phyloP scores from a whole-genome alignment of 768 basidiomycete species.

The Boletus bicolor region DNA sequence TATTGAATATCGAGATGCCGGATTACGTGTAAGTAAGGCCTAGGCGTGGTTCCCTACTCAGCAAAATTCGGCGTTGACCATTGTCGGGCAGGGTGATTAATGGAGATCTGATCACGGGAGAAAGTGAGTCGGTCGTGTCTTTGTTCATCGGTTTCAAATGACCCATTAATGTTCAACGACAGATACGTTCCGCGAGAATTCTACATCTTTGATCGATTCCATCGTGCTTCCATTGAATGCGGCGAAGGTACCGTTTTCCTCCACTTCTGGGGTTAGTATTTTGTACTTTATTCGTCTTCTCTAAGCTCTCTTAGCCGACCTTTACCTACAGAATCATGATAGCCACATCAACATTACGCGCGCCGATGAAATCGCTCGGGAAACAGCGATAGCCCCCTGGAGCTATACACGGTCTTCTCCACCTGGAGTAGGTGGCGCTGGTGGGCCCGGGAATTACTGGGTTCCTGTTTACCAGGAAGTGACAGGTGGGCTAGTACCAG shows the following conservation, averaged over 20 bases:
- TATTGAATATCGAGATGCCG: slow-evolving; percentile 57
- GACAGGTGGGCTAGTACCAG: slow-evolving; percentile 26
- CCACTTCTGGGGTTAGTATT: slow-evolving; percentile 60
- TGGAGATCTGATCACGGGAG: slow-evolving; percentile 73
- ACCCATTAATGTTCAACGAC: background rate
- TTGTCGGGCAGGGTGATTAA: slow-evolving; percentile 52
- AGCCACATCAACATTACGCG: slow-evolving; percentile 73
- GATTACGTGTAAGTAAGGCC: slow-evolving; percentile 65
- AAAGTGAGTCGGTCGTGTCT: slow-evolving; percentile 38
- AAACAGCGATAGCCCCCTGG: slow-evolving; percentile 48
- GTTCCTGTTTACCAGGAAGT: slow-evolving; percentile 55
- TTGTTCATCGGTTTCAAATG: background rate
- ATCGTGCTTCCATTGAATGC: slow-evolving; percentile 60
- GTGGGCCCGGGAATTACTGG: slow-evolving; percentile 74
- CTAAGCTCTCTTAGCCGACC: background rate
- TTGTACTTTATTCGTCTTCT: background rate
- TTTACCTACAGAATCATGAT: slow-evolving; percentile 60
- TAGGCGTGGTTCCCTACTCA: background rate
- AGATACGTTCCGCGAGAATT: slow-evolving; percentile 69
- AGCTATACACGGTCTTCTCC: slow-evolving; percentile 66
- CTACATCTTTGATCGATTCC: slow-evolving; percentile 61
- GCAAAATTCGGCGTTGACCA: background rate
- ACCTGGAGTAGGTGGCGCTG: slow-evolving; percentile 56
- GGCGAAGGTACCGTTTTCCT: slow-evolving; percentile 60
- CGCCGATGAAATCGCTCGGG: slow-evolving; percentile 60